Conservation (phyloP, 176 grass and related monocot genomes). For the Hyparrhenia diplandra region DNA sequence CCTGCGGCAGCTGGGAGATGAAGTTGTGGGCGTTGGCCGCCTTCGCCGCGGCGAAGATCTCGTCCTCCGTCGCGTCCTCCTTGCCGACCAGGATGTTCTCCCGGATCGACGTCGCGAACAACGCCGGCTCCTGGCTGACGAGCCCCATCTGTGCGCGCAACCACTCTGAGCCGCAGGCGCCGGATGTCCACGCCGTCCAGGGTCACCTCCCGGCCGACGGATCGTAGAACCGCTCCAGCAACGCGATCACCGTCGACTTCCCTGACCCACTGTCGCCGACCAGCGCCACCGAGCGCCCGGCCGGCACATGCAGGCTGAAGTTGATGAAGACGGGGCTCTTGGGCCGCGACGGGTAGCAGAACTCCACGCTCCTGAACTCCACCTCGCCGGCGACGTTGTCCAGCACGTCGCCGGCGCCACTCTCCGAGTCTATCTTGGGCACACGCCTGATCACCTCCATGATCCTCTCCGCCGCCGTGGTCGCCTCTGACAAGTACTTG, state of each 20-base stretch:
- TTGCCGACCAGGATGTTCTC: conserved; percentile 49
- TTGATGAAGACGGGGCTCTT: conserved; percentile 66
- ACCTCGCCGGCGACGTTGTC: conserved; percentile 63
- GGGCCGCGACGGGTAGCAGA: conserved; percentile 78
- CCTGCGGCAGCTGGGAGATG: too few relatives aligned
- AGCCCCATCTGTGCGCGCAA: conserved; percentile 81
- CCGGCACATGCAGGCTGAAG: conserved; percentile 69
- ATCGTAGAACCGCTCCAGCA: conserved; percentile 86
- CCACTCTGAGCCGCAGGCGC: conserved; percentile 76
- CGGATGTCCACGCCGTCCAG: conserved; percentile 60
- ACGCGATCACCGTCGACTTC: conserved; percentile 86
- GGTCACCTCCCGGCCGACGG: conserved; percentile 56
- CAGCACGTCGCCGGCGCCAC: conserved; percentile 57
- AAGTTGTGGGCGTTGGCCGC: too few relatives aligned
- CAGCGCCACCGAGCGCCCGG: conserved; percentile 69
- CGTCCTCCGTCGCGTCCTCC: too few relatives aligned
- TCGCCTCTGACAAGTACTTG: conserved; percentile 85
- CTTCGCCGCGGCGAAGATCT: too few relatives aligned
- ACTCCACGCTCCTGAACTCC: conserved; percentile 74
- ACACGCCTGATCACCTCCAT: conserved; percentile 51
- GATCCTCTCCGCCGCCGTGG: conserved; percentile 60
- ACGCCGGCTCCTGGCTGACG: conserved; percentile 94
- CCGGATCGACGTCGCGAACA: conserved; percentile 84
- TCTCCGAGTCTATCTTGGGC: conserved; percentile 89
- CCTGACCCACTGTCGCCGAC: conserved; percentile 84